A percentile compares a stretch with the other conserved stretches of the same genome.
phyloP scores from a whole-genome alignment of 108 stramenopile species.

The Cylindrotheca closterium region DNA sequence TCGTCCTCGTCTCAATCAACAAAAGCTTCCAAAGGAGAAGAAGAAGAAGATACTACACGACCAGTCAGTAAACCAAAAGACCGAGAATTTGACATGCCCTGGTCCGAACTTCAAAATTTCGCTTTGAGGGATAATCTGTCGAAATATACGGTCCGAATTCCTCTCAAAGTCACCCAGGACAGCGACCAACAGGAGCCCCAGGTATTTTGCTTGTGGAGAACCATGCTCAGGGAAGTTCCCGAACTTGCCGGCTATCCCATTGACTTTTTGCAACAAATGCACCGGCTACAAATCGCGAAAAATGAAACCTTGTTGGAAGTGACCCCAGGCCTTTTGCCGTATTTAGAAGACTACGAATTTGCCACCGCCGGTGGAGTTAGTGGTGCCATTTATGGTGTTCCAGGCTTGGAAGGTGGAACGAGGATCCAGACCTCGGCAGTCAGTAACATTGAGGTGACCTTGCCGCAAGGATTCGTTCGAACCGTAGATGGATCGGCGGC shows the following conservation, averaged over 20 bases:
- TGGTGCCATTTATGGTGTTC: constrained; percentile 64
- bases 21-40: too few species aligned
- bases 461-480: constrained; percentile 68
- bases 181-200: constrained; percentile 3
- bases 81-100: constrained; percentile 32
- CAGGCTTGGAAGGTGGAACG: constrained; percentile 77
- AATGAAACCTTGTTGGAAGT: constrained; percentile 4
- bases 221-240: constrained; percentile 58
- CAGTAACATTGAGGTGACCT: constrained; percentile 42
- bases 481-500: constrained; percentile 47
- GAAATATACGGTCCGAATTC: constrained; percentile 54
- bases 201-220: constrained; percentile 66
- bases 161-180: constrained; percentile 7
- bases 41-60: too few species aligned
- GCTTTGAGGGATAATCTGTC: constrained; percentile 58
- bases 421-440: constrained; percentile 58
- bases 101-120: constrained; percentile 65
- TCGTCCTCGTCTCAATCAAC: too few species aligned
- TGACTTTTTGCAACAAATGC: constrained; percentile 41
- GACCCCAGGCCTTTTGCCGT: constrained; percentile 52
- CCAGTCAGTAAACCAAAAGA: too few species aligned
- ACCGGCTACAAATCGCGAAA: constrained; percentile 15
- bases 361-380: constrained; percentile 54
- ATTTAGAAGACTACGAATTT: constrained; percentile 78
- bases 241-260: constrained; percentile 76